Evolutionary conservation across 345 rosid species (phyloP), one percentile per base, ranked within the genome.

Genomic region (Rhizophora apiculata): DNA sequence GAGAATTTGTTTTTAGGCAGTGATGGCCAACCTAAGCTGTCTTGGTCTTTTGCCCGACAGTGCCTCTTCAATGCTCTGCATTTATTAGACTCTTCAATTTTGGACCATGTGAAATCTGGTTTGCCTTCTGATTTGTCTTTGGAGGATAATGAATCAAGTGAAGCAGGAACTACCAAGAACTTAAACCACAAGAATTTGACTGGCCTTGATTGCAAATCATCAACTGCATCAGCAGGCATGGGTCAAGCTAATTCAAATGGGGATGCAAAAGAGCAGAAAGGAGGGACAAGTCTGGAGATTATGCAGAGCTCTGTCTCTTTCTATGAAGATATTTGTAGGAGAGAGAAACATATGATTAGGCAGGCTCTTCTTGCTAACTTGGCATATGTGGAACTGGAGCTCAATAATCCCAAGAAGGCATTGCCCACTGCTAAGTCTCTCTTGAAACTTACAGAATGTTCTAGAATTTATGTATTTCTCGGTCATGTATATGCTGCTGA

Each of bases 401-500:
- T 92, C 72, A 97, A 86, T 79, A 88, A 92, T 81, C 97, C 98
- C n/a, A 48, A 81, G 62, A 88, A 79, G 80, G 97, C 95, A 52
- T 85, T 96, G 69, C 79, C 87, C 20, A 70, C 81, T 20, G 88
- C 97, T 29, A 83, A 61, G 67, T 86, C 91, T 72, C 91, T 96
- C 54, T 78, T 96, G 77, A 87, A 88, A 72, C 80, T 85, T 72
- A 81, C 89, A 8, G 85, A 77, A 63, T 89, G 93, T 81, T 89
- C 94, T 1, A 89, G 80, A 78, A 83, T 92, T 60, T 92, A 85
- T 68, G 43, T 78, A 51, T 96, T 86, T 86, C 80, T 96, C 53
- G 92, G 90, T 62, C 99, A 81, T 70, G 67, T 85, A 7, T 96
- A 96, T 78, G 94, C 88, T 58, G 98, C 98, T 4, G 99, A 96